Percentiles rank a stretch among this genome's conserved stretches.
Evolutionary conservation across 805 yeast species (phyloP).

Genomic region (Scheffersomyces ergatensis): DNA sequence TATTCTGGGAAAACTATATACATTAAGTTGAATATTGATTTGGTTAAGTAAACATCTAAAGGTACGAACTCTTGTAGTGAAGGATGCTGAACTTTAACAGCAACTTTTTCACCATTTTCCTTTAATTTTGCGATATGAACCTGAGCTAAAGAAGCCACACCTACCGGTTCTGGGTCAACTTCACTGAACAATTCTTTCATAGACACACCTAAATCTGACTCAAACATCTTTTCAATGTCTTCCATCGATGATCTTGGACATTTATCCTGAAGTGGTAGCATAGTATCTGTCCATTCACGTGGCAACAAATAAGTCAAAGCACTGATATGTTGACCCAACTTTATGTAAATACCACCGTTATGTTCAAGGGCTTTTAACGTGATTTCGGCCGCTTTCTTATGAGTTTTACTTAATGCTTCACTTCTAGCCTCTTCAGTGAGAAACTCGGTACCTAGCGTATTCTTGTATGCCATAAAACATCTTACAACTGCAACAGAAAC

Average conservation of each 20-base stretch:
- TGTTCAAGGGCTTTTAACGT: slow-evolving; percentile 75
- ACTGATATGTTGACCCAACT: slow-evolving; percentile 89
- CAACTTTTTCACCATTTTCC: slow-evolving; percentile 67
- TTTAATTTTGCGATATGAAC: slow-evolving; percentile 77
- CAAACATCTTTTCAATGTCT: slow-evolving; percentile 67
- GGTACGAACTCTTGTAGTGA: slow-evolving; percentile 85
- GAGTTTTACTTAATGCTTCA: slow-evolving; percentile 62
- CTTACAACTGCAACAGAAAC: slow-evolving; percentile 67
- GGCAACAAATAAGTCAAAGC: slow-evolving; percentile 93
- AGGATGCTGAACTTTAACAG: slow-evolving; percentile 95
- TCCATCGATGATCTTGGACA: slow-evolving; percentile 80
- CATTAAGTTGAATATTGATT: slow-evolving; percentile 70
- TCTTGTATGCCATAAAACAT: slow-evolving; percentile 72
- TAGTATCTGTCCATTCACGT: slow-evolving; percentile 90
- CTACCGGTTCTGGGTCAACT: slow-evolving; percentile 76
- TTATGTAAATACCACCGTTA: slow-evolving; percentile 92
- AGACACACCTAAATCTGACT: slow-evolving; percentile 58
- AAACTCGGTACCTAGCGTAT: slow-evolving; percentile 47
- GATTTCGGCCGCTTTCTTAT: slow-evolving; percentile 70
- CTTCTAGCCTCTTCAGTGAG: slow-evolving; percentile 42
- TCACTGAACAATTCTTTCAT: slow-evolving; percentile 64
- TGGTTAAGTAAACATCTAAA: slow-evolving; percentile 76
- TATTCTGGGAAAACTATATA: slow-evolving; percentile 86
- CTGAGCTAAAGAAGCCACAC: slow-evolving; percentile 95
- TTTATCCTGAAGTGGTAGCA: slow-evolving; percentile 87